phyloP scores from a whole-genome alignment of 1,139 yeast species.

The Candida mesenterica region DNA sequence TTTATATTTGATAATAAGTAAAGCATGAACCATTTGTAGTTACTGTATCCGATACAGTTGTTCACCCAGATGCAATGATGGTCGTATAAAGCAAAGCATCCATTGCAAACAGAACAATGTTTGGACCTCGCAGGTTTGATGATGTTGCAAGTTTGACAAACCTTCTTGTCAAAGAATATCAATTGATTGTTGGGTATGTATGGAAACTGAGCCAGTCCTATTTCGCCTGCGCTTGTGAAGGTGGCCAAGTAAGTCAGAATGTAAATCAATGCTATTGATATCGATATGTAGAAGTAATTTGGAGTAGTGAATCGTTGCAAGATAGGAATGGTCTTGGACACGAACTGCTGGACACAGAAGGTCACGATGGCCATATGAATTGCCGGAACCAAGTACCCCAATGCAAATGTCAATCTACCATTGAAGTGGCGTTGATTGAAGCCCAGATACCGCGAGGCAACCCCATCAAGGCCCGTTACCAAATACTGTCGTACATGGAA shows the following conservation, averaged over 20 bases:
- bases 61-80: conserved; percentile 97
- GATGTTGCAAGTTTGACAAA: conserved; percentile 59
- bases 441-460: conserved; percentile 7
- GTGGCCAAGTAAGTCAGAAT: conserved; percentile 38
- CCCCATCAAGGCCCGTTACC: conserved; percentile 5
- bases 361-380: conserved; percentile 47
- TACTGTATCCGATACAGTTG: conserved; percentile 80
- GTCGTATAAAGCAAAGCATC: conserved; percentile 70
- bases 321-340: conserved; percentile 34
- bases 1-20: conserved; percentile 58
- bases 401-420: conserved; percentile 17
- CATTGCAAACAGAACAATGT: conserved; percentile 75
- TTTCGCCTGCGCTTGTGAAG: conserved; percentile 56
- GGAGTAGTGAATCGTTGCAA: conserved; percentile 16
- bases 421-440: conserved; percentile 13
- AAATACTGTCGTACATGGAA: conserved; percentile 19
- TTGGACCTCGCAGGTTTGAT: conserved; percentile 84
- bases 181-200: conserved; percentile 50
- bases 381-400: conserved; percentile 48
- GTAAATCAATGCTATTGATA: conserved; percentile 38
- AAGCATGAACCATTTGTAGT: conserved; percentile 66
- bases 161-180: conserved; percentile 49
- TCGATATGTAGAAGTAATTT: conserved; percentile 19
- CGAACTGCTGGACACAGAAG: conserved; percentile 48
- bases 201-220: conserved; percentile 17